phyloP scores from a whole-genome alignment of 192 early-diverging fungal species.

The Mortierella claussenii region DNA sequence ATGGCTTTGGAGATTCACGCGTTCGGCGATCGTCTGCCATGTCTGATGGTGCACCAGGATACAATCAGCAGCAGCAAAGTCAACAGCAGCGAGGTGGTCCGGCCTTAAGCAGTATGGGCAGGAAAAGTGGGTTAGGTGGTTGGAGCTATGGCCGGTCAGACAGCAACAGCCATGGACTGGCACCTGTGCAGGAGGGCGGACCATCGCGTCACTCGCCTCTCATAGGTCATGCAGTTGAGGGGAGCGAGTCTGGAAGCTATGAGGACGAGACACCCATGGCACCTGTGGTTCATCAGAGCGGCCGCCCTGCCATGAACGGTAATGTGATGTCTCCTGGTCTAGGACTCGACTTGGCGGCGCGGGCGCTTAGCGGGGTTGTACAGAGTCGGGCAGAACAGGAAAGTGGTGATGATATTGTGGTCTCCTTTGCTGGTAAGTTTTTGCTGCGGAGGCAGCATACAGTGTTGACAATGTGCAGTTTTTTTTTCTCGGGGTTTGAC shows the following conservation, averaged over 20 bases:
- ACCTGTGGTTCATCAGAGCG: conserved; percentile 4
- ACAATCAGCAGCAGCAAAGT: conserved; percentile 10
- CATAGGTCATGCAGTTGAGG: conserved; percentile 7
- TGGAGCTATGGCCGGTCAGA: conserved; percentile 32
- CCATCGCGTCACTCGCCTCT: conserved; percentile 11
- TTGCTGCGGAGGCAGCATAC: no score
- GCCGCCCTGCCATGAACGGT: conserved; percentile 21
- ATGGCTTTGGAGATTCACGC: conserved; percentile 6
- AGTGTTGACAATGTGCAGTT: no score
- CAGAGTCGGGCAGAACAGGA: conserved; percentile 57
- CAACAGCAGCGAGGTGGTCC: background rate
- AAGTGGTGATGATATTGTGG: conserved; percentile 65
- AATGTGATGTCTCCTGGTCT: conserved; percentile 34
- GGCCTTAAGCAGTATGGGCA: conserved; percentile 1
- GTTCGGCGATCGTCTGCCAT: conserved; percentile 16
- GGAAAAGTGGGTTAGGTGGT: conserved; percentile 32
- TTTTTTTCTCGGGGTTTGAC: no score
- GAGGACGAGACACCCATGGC: conserved; percentile 25
- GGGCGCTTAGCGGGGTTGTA: conserved; percentile 35
- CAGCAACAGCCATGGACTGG: conserved; percentile 13
- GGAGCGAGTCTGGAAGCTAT: conserved; percentile 23
- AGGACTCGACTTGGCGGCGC: conserved; percentile 27
- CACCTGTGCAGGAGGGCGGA: conserved; percentile 41
- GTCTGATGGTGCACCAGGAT: conserved; percentile 18
- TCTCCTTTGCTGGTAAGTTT: conserved; percentile 67